phyloP scores from a whole-genome alignment of 2,329 filamentous ascomycete genomes.

The Fusarium sambucinum region DNA sequence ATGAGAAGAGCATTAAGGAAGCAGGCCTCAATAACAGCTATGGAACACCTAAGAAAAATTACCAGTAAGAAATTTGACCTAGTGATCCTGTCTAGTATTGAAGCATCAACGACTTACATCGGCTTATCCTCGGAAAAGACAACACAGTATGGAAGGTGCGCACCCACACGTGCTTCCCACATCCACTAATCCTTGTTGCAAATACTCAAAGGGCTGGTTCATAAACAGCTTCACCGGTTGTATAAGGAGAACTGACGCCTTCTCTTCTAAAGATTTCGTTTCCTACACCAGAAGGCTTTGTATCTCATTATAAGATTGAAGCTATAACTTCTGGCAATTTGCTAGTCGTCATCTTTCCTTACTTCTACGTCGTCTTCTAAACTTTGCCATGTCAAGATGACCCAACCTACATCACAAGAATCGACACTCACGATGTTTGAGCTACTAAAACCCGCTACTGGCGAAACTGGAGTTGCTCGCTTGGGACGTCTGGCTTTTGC shows the following conservation, averaged over 20 bases:
- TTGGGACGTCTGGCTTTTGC: slow-evolving; percentile 74
- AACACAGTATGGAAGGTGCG: slow-evolving; percentile 16
- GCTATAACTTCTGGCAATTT: neutral
- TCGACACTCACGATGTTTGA: slow-evolving; percentile 56
- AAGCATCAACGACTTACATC: slow-evolving; percentile 22
- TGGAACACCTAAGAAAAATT: too few relatives aligned
- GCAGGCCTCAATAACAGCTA: neutral
- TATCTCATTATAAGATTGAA: neutral
- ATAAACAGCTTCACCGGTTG: slow-evolving; percentile 12
- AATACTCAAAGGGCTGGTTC: slow-evolving; percentile 30
- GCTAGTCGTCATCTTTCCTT: neutral
- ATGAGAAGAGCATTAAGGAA: fast-evolving
- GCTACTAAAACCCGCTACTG: slow-evolving; percentile 57
- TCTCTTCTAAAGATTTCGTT: neutral
- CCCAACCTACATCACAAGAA: slow-evolving; percentile 36
- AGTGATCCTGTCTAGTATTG: neutral
- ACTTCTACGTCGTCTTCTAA: neutral
- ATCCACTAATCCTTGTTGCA: slow-evolving; percentile 33
- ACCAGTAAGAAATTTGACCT: neutral
- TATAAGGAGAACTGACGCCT: neutral
- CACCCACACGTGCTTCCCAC: slow-evolving; percentile 6
- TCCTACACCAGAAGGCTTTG: neutral
- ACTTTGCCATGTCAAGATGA: slow-evolving; percentile 49
- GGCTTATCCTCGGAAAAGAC: slow-evolving; percentile 29
- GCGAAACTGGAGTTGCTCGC: slow-evolving; percentile 65